Base-by-base conservation (phyloP, 2,329 filamentous ascomycete genomes). In the Hirsutella rhossiliensis region DNA sequence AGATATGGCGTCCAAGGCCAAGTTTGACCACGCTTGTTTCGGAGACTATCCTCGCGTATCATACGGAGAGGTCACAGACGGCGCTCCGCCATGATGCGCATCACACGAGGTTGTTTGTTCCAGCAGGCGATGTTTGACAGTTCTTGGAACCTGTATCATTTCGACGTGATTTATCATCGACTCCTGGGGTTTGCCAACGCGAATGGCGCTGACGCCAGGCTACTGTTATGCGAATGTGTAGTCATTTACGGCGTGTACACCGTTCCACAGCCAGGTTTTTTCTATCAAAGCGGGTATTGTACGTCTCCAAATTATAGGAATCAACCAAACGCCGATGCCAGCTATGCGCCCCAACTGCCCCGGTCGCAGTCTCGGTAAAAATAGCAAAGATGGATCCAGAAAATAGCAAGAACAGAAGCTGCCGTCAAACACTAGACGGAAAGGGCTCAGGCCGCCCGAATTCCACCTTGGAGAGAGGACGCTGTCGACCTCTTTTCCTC, bases 11-110 rank as follows among this genome's bases (percentile, higher is more conserved):
- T 68, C 65, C 17, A 62, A 70, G 48, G 80, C 81, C 4, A 61
- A 75, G 52, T 87, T 75, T 54, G 74, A 84, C 15, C 72, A 76
- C 54, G 73, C 79, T 32, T 89, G 84, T 55, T 79, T 77, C 57
- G 82, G 75, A 1, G 66, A 81, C 11, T 64, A 63, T 32, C 46
- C 54, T 2, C 45, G 50, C 4, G 47, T 58, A n/a, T 54, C 59
- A 11, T 69, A 65, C 41, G 66, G 64, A 11, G 52, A 62, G n/a
- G 56, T 67, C 6, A 63, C 53, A 3, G 62, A 69, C 29, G 66
- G 66, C 13, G 57, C 52, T 3, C 64, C 66, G 4, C 45, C 44
- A 29, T 40, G 27, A 45, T 32, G 29, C 4, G 15, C 15, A 32
- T 32, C 15, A 9, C 11, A 9, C 5, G 5, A 32, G 11, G 11